Conservation (phyloP, 139 green algal genomes). For the Eudorina sp. region DNA sequence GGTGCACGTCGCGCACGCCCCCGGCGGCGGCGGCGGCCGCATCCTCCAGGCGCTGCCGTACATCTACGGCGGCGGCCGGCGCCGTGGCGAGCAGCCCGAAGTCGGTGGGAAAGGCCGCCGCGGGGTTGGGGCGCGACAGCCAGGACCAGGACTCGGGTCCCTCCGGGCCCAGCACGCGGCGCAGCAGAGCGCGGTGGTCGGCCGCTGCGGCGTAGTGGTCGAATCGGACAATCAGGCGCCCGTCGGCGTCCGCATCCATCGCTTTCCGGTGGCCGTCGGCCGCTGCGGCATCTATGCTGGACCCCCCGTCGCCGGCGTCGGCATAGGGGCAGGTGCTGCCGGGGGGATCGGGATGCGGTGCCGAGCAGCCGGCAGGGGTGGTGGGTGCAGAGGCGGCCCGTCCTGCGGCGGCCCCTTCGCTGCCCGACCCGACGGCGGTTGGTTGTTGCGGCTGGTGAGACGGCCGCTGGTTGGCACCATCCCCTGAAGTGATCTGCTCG, state of each 20-base stretch:
- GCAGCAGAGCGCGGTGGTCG: constrained; percentile 56
- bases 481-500: neutral
- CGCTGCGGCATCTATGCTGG: neutral
- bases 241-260: too few species aligned
- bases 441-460: neutral
- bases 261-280: too few species aligned
- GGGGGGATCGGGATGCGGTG: neutral
- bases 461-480: neutral
- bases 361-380: neutral
- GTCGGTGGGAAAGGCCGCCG: constrained; percentile 80
- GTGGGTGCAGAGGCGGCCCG: neutral
- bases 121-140: constrained; percentile 77
- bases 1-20: constrained; percentile 79
- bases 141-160: constrained; percentile 69
- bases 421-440: neutral
- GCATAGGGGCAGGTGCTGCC: neutral
- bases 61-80: neutral
- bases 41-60: neutral
- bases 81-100: constrained; percentile 78
- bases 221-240: constrained; percentile 81
- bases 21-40: constrained; percentile 49
- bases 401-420: neutral
- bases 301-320: neutral
- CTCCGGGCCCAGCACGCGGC: constrained; percentile 41
- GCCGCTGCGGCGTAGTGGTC: constrained; percentile 63